phyloP scores from a whole-genome alignment of 2,329 filamentous ascomycete genomes.

The Fusarium nelsonii region DNA sequence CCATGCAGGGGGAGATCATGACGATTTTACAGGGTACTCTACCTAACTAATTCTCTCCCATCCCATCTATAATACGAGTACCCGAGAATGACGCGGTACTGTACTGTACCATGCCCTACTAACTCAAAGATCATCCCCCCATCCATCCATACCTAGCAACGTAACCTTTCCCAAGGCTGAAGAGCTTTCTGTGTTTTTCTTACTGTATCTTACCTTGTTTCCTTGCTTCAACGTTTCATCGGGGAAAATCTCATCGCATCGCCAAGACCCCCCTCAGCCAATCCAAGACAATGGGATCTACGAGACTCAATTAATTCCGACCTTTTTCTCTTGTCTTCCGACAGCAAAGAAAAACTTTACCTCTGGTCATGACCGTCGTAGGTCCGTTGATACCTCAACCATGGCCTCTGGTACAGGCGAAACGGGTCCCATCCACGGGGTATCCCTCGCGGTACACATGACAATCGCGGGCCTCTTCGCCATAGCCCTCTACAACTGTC shows the following conservation, averaged over 20 bases:
- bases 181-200: not conserved
- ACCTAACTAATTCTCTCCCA: no score
- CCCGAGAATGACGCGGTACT: conserved; percentile 5
- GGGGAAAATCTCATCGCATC: not conserved
- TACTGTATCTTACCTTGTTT: not conserved
- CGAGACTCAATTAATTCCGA: not conserved
- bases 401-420: conserved; percentile 30
- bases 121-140: not conserved
- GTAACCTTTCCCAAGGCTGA: not conserved
- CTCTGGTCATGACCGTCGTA: conserved; percentile 24
- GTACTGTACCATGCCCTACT: no score
- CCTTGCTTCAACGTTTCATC: not conserved
- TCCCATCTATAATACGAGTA: not conserved
- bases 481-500: conserved; percentile 35
- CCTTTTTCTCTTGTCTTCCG: no score
- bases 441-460: conserved; percentile 34
- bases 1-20: conserved; percentile 9
- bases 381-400: conserved; percentile 18
- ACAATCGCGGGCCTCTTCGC: conserved; percentile 38
- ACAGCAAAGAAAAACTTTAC: not conserved
- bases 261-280: not conserved
- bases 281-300: not conserved
- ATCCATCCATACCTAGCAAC: not conserved
- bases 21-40: conserved; percentile 1
- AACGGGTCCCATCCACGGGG: conserved; percentile 26